Evolutionary conservation across 2,329 filamentous ascomycete genomes (phyloP).

Genomic region (Blastomyces parvus): DNA sequence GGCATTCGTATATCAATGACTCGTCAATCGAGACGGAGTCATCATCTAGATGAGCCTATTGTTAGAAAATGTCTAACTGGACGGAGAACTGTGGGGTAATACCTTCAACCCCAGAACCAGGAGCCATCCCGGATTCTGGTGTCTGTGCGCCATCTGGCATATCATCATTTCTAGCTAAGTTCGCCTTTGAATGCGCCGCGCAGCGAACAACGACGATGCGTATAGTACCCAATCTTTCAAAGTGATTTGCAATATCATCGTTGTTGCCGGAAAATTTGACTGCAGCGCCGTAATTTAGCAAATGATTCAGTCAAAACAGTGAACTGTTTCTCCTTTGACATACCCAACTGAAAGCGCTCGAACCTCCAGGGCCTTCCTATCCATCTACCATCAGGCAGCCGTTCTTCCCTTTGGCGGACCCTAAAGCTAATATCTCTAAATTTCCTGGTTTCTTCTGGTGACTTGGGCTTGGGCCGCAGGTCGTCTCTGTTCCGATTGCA

Average conservation of each 20-base stretch:
- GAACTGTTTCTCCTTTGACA: conserved; percentile 10
- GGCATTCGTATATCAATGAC: not conserved
- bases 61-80: not conserved
- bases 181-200: conserved; percentile 1
- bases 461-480: conserved; percentile 20
- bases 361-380: conserved; percentile 47
- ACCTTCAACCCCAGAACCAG: conserved; percentile 19
- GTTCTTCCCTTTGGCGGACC: conserved; percentile 47
- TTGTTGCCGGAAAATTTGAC: not conserved
- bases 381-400: conserved; percentile 37
- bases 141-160: conserved; percentile 13
- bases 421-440: conserved; percentile 40
- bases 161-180: conserved; percentile 17
- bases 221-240: conserved; percentile 24
- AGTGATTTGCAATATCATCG: conserved; percentile 12
- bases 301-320: too few species aligned
- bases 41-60: not conserved
- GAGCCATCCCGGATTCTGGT: conserved; percentile 18
- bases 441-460: conserved; percentile 19
- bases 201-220: conserved; percentile 25
- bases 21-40: conserved; percentile 3
- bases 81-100: not conserved
- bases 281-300: not conserved
- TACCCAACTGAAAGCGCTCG: conserved; percentile 41
- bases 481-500: conserved; percentile 46